phyloP scores from a whole-genome alignment of 768 basidiomycete species.

The Phallus indusiatus region DNA sequence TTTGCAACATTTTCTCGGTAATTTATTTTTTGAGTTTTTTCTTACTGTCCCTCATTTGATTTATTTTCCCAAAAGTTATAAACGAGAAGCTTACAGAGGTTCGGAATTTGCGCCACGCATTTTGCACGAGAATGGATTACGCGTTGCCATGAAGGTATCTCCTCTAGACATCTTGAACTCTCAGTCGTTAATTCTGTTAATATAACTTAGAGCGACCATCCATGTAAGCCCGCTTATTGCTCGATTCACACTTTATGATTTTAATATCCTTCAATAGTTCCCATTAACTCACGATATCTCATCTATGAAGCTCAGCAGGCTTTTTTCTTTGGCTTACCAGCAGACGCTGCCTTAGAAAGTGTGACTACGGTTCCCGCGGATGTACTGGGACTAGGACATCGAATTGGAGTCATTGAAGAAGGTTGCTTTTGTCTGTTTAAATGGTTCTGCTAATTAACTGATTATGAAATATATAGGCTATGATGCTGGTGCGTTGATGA shows the following conservation, averaged over 20 bases:
- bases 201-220: not conserved
- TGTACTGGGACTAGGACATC: slow-evolving; percentile 63
- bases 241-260: not conserved
- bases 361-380: slow-evolving; percentile 67
- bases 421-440: slow-evolving; percentile 24
- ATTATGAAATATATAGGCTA: slow-evolving; percentile 35
- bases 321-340: slow-evolving; percentile 61
- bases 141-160: slow-evolving; percentile 43
- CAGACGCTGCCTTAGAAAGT: slow-evolving; percentile 53
- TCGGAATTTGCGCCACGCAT: slow-evolving; percentile 49
- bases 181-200: not conserved
- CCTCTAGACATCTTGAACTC: not conserved
- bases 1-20: slow-evolving; percentile 56
- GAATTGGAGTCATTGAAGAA: slow-evolving; percentile 58
- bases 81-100: slow-evolving; percentile 50
- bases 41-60: not conserved
- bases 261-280: not conserved
- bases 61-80: slow-evolving; percentile 28
- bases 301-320: slow-evolving; percentile 56
- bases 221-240: not conserved
- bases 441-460: not conserved
- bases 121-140: slow-evolving; percentile 38
- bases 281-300: slow-evolving; percentile 42
- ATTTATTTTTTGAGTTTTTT: not conserved
- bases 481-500: slow-evolving; percentile 50